phyloP scores from a whole-genome alignment of 179 eudicot species.

The Actinidia chinensis region DNA sequence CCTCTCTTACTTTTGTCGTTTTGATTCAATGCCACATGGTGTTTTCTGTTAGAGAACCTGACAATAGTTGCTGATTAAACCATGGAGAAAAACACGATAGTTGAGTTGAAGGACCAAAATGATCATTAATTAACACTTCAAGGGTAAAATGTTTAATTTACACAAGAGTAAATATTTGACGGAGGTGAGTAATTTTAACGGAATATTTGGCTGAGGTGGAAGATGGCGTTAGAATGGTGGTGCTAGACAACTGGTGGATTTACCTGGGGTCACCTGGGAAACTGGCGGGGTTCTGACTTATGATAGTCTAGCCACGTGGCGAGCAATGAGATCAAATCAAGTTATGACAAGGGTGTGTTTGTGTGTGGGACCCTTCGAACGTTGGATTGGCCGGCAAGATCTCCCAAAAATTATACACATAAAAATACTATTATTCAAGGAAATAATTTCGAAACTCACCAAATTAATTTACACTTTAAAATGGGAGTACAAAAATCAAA shows the following conservation, averaged over 20 bases:
- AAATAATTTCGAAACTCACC: no score
- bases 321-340: not conserved
- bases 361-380: conserved; percentile 30
- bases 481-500: no score
- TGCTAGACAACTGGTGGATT: conserved; percentile 5
- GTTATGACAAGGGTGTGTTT: conserved; percentile 3
- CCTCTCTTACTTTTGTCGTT: no score
- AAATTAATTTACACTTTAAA: no score
- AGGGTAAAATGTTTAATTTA: not conserved
- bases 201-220: not conserved
- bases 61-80: no score
- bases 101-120: no score
- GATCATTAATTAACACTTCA: no score
- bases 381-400: conserved; percentile 36
- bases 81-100: no score
- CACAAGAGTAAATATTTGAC: not conserved
- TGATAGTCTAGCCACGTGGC: conserved; percentile 26
- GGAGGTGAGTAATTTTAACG: not conserved
- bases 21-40: no score
- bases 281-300: not conserved
- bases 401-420: conserved; percentile 4
- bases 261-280: not conserved
- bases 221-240: not conserved
- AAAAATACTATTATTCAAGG: no score
- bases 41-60: no score